Base-by-base conservation (phyloP, 768 basidiomycete genomes). In the Russula emetica region DNA sequence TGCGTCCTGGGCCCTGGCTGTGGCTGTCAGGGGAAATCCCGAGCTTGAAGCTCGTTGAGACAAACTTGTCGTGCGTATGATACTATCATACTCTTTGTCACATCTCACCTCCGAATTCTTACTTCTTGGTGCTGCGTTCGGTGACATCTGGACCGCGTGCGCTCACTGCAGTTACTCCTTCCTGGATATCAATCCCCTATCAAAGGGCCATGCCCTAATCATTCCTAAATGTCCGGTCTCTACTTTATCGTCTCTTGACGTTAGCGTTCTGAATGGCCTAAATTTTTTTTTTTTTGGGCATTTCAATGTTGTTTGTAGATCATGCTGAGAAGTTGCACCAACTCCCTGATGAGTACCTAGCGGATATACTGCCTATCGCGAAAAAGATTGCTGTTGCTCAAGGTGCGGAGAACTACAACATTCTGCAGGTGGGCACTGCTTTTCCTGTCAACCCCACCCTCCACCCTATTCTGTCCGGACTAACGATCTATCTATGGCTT, bases 191-290 rank as follows among this genome's bases (percentile, higher is more conserved):
- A 86, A 86, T 1, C 95, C 96, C 9, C 76, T 98, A 26, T 81
- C 93, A n/a, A 86, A 83, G 70, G 96, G 96, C 5, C 94, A 99
- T 75, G 84, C 92, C 14, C 82, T 98, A 40, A 78, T 98, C 58
- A 92, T 99, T 66, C 96, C 96, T 3, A 99, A 98, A 79, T 87
- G 95, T 96, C 62, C 65, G 74, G 54, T 32, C 40, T 30, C 8
- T 55, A 18, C 18, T 13, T 4, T 34, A 44, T 22, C n/a, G 4
- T 1, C 8, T 28, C 4, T 32, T 14, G 7, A 30, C 22, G 3
- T 5, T 13, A 11, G 18, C 5, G 18, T 18, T 18, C 22, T 34
- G 28, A 53, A 13, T 16, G 9, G 3, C 4, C 20, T n/a, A n/a
- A n/a, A n/a, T 24, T 26, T 9, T 10, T 22, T 20, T 13, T 3